Conservation (phyloP, 78 protist species). For the Guillardia theta region DNA sequence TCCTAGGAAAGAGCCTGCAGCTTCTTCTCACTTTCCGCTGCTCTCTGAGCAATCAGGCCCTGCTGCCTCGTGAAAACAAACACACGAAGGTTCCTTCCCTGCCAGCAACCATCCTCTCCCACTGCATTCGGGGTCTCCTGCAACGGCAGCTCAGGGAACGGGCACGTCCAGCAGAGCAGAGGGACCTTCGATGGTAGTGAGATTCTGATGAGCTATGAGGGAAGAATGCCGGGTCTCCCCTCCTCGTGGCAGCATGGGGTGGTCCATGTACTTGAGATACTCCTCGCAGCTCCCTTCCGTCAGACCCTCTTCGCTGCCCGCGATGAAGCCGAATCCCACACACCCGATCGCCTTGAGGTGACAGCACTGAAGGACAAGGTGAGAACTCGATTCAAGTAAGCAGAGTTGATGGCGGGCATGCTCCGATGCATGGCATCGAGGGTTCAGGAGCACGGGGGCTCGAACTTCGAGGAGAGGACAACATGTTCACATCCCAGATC, state of each 20-base stretch:
- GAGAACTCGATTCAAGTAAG: too few relatives aligned
- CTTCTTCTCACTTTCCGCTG: neutral
- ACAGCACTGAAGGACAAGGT: too few relatives aligned
- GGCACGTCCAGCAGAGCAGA: neutral
- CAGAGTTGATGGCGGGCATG: too few relatives aligned
- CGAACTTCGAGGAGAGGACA: too few relatives aligned
- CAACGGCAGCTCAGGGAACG: neutral
- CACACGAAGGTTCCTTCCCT: neutral
- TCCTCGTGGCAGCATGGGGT: neutral
- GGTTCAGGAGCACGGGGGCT: too few relatives aligned
- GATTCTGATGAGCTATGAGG: neutral
- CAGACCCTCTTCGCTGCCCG: neutral
- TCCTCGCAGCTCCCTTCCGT: neutral
- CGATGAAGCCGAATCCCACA: neutral
- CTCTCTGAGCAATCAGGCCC: neutral
- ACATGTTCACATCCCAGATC: too few relatives aligned
- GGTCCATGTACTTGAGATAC: neutral
- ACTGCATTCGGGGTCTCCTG: neutral
- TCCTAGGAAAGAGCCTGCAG: neutral
- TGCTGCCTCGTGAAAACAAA: neutral
- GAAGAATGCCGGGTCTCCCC: neutral
- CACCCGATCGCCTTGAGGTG: too few relatives aligned
- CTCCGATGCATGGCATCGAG: too few relatives aligned
- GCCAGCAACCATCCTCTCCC: conserved; percentile 2
- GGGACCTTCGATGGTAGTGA: neutral